Conservation (phyloP, 805 yeast species). For the Nakazawaea anatomiae region DNA sequence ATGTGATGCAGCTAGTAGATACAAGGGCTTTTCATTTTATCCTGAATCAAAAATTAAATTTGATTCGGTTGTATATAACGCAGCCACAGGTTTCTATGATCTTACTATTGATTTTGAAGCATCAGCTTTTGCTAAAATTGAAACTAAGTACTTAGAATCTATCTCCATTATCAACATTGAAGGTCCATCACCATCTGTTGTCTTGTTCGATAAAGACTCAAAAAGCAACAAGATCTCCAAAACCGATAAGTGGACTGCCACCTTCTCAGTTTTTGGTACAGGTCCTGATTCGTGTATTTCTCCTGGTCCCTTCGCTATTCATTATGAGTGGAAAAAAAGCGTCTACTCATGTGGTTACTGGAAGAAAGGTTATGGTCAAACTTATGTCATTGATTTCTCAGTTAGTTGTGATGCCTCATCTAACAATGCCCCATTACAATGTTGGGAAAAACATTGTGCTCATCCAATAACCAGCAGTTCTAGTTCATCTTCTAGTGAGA, state of each 20-base stretch:
- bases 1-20: neutral
- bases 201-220: neutral
- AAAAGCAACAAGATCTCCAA: neutral
- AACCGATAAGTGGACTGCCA: neutral
- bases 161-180: neutral
- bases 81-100: neutral
- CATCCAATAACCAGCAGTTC: neutral
- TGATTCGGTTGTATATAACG: neutral
- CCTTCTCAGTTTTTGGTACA: neutral
- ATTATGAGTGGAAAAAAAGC: neutral
- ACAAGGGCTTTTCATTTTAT: neutral
- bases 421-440: neutral
- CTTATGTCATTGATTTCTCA: neutral
- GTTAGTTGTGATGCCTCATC: neutral
- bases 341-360: neutral
- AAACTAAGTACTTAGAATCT: neutral
- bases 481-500: too few relatives aligned
- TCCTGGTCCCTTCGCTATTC: constrained; percentile 1
- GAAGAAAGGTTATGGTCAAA: neutral
- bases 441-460: constrained; percentile 3
- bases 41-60: neutral
- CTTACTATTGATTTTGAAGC: neutral
- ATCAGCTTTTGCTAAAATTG: neutral
- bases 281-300: neutral
- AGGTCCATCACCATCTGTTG: neutral